These are phyloP conservation scores for Neohortaea acidophila DNA, from an alignment of 495 filamentous ascomycete genomes.

Conservation along the genomic window DNA sequence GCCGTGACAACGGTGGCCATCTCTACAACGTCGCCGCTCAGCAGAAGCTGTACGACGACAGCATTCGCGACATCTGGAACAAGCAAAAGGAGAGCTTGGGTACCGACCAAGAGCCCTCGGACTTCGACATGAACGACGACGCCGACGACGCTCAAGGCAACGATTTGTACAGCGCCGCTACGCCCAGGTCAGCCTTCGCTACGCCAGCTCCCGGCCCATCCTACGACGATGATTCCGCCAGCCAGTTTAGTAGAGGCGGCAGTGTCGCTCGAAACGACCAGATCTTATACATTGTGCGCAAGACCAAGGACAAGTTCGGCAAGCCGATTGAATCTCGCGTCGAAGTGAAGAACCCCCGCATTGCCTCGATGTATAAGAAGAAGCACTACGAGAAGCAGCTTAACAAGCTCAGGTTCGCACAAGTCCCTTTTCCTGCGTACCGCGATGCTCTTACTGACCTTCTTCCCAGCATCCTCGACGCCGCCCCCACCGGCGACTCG, in stretches of 20 bases:
- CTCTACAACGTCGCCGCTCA: conserved; percentile 93
- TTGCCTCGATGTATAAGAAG: conserved; percentile 51
- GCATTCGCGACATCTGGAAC: conserved; percentile 80
- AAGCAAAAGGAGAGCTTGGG: conserved; percentile 66
- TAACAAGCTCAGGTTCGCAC: conserved; percentile 2
- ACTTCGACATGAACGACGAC: conserved; percentile 49
- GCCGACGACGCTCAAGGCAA: conserved; percentile 32
- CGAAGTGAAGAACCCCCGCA: conserved; percentile 53
- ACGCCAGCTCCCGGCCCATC: conserved; percentile 38
- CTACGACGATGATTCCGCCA: conserved; percentile 65
- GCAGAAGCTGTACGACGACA: conserved; percentile 73
- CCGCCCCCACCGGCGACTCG: conserved; percentile 21
- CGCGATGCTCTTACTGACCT: background rate
- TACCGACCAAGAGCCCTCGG: conserved; percentile 45
- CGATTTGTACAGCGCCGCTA: conserved; percentile 26
- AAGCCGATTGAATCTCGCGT: conserved; percentile 43
- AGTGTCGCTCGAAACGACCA: conserved; percentile 53
- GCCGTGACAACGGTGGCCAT: conserved; percentile 84
- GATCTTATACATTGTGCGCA: conserved; percentile 62
- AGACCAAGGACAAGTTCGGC: conserved; percentile 45
- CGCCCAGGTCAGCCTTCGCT: conserved; percentile 43
- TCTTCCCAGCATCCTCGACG: background rate
- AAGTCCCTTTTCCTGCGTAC: background rate
- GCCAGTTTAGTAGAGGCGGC: conserved; percentile 69
- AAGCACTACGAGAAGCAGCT: conserved; percentile 24